phyloP scores from a whole-genome alignment of 1,284 basidiomycete genomes.

The Moesziomyces globuligerus region DNA sequence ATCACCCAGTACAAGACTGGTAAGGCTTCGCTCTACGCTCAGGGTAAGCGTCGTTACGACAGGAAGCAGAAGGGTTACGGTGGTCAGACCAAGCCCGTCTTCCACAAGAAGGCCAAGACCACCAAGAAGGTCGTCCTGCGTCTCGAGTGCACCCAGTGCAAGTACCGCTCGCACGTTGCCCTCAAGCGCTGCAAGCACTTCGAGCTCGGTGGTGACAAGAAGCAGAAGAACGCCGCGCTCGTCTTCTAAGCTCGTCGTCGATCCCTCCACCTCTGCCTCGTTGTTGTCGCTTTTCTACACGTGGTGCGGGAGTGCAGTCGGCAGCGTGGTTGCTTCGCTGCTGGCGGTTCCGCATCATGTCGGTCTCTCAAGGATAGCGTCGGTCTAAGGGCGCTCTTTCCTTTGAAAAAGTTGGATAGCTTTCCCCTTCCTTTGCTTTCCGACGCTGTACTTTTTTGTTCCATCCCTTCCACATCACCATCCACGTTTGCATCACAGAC shows the following conservation, averaged over 20 bases:
- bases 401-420: constrained; percentile 20
- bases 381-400: too few species aligned
- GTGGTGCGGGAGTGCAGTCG: constrained; percentile 6
- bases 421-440: too few species aligned
- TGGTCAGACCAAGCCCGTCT: constrained; percentile 99
- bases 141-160: constrained; percentile 97
- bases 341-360: not conserved
- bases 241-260: constrained; percentile 72
- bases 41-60: constrained; percentile 99
- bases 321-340: not conserved
- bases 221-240: constrained; percentile 95
- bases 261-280: not conserved
- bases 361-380: too few species aligned
- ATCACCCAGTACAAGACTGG: constrained; percentile 69
- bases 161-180: constrained; percentile 80
- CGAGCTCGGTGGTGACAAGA: constrained; percentile 99
- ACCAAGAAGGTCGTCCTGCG: constrained; percentile 99
- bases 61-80: constrained; percentile 97
- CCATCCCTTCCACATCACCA: not conserved
- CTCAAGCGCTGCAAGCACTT: constrained; percentile 99
- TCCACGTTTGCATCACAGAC: not conserved
- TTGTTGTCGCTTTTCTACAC: not conserved
- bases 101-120: constrained; percentile 92
- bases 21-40: constrained; percentile 72
- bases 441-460: constrained; percentile 47